Evolutionary conservation across 1,284 basidiomycete species (phyloP).

Genomic region (Rhodotorula sp.): DNA sequence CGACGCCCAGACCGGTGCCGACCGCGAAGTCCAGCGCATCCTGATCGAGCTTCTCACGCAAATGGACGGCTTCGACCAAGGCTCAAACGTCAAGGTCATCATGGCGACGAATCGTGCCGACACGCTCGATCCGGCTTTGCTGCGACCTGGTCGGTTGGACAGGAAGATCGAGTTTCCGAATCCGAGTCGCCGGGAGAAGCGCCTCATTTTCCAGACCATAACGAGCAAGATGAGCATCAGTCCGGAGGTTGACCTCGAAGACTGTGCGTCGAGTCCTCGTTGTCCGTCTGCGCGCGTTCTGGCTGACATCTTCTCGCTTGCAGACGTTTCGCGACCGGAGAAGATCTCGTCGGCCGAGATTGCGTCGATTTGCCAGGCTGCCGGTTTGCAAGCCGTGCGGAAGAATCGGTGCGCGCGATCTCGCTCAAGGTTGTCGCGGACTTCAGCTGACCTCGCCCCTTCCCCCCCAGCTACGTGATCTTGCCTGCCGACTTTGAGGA

Average conservation of each 20-base stretch:
- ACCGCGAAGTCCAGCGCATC: constrained; percentile 98
- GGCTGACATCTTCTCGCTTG: neutral
- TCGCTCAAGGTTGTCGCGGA: neutral
- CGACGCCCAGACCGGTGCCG: constrained; percentile 98
- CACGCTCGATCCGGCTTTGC: constrained; percentile 91
- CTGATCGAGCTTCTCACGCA: constrained; percentile 97
- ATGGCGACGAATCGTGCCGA: constrained; percentile 98
- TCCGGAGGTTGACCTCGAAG: constrained; percentile 96
- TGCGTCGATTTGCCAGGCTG: constrained; percentile 91
- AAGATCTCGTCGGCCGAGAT: constrained; percentile 94
- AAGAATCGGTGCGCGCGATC: constrained; percentile 32
- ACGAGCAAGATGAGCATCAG: constrained; percentile 97
- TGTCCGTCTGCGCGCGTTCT: neutral
- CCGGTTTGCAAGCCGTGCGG: constrained; percentile 83
- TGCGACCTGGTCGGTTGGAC: constrained; percentile 96
- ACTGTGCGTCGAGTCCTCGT: constrained; percentile 64
- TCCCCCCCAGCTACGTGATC: constrained; percentile 73
- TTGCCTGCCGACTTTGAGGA: constrained; percentile 97
- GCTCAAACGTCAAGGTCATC: constrained; percentile 98
- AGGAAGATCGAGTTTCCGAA: constrained; percentile 98
- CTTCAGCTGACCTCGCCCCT: neutral
- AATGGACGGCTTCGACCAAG: constrained; percentile 99
- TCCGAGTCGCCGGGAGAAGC: constrained; percentile 90
- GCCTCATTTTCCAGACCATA: constrained; percentile 97
- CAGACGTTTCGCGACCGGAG: constrained; percentile 95